A percentile compares a stretch with the other conserved stretches of the same genome.
Evolutionary conservation across 106 monocot species (phyloP).

Genomic region (Apostasia shenzhenica): DNA sequence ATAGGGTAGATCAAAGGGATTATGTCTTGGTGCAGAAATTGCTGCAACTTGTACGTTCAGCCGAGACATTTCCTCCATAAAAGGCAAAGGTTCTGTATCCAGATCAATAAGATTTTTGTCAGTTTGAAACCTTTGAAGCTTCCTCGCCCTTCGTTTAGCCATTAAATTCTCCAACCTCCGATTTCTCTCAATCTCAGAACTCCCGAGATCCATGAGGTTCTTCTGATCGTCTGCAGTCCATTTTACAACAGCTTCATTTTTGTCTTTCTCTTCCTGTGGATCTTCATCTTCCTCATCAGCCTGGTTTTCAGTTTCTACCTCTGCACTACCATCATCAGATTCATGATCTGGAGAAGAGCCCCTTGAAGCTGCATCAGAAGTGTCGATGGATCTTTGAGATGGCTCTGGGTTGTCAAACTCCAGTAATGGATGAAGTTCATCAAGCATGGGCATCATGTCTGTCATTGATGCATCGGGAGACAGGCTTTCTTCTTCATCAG

Average conservation of each 20-base stretch:
- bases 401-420: slow-evolving; percentile 36
- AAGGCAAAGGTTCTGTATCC: slow-evolving; percentile 37
- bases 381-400: slow-evolving; percentile 19
- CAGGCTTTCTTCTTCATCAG: slow-evolving; percentile 48
- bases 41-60: slow-evolving; percentile 48
- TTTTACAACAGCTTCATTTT: slow-evolving; percentile 29
- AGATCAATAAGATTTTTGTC: slow-evolving; percentile 70
- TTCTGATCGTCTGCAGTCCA: slow-evolving; percentile 94
- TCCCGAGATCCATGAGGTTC: slow-evolving; percentile 62
- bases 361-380: slow-evolving; percentile 25
- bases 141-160: slow-evolving; percentile 62
- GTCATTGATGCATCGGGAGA: slow-evolving; percentile 62
- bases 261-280: slow-evolving; percentile 36
- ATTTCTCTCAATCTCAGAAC: slow-evolving; percentile 70
- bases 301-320: slow-evolving; percentile 35
- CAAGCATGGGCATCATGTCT: slow-evolving; percentile 67
- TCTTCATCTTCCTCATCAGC: slow-evolving; percentile 29
- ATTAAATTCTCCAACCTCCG: slow-evolving; percentile 65
- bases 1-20: slow-evolving; percentile 69
- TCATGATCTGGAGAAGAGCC: slow-evolving; percentile 21
- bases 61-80: slow-evolving; percentile 20
- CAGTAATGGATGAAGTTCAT: slow-evolving; percentile 80
- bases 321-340: slow-evolving; percentile 36
- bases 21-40: slow-evolving; percentile 43
- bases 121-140: slow-evolving; percentile 22